Percentiles rank a stretch among this genome's conserved stretches.
phyloP scores from a whole-genome alignment of 1,284 basidiomycete species.

The Cutaneotrichosporon sp. region DNA sequence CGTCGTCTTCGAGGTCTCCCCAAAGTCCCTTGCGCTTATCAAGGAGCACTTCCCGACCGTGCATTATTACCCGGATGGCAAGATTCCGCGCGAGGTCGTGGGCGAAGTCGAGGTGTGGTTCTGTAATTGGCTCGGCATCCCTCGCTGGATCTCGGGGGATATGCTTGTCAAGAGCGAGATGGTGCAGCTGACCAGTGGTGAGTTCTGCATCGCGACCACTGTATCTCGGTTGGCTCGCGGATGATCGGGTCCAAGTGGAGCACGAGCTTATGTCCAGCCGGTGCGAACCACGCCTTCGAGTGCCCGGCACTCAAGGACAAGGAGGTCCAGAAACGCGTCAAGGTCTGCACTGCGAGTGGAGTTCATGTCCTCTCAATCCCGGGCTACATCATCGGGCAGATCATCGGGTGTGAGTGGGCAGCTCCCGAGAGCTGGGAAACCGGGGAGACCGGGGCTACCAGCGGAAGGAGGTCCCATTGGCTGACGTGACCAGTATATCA shows the following conservation, averaged over 20 bases:
- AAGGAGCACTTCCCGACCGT: constrained; percentile 28
- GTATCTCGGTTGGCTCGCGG: too few relatives aligned
- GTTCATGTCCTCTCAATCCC: constrained; percentile 44
- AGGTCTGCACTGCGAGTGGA: constrained; percentile 36
- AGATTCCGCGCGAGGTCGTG: constrained; percentile 23
- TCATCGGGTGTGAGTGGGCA: constrained; percentile 27
- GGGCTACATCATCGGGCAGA: constrained; percentile 39
- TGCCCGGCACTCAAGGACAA: constrained; percentile 23
- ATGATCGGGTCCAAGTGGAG: too few relatives aligned
- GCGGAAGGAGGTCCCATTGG: too few relatives aligned
- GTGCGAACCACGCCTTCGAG: constrained; percentile 33
- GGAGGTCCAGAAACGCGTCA: constrained; percentile 28
- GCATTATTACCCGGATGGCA: constrained; percentile 27
- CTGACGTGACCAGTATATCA: constrained; percentile 23
- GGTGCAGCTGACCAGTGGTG: constrained; percentile 40
- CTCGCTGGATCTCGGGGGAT: constrained; percentile 19
- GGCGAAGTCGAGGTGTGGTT: constrained; percentile 33
- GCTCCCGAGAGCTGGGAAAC: too few relatives aligned
- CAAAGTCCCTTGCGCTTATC: constrained; percentile 23
- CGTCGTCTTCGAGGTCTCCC: constrained; percentile 17
- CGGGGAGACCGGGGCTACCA: too few relatives aligned
- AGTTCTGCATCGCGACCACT: constrained; percentile 5
- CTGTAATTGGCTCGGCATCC: constrained; percentile 22
- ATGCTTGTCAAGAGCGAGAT: constrained; percentile 26
- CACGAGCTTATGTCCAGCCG: constrained; percentile 18